phyloP scores from a whole-genome alignment of 1,284 basidiomycete species.

The Trichosporon coremiiforme region DNA sequence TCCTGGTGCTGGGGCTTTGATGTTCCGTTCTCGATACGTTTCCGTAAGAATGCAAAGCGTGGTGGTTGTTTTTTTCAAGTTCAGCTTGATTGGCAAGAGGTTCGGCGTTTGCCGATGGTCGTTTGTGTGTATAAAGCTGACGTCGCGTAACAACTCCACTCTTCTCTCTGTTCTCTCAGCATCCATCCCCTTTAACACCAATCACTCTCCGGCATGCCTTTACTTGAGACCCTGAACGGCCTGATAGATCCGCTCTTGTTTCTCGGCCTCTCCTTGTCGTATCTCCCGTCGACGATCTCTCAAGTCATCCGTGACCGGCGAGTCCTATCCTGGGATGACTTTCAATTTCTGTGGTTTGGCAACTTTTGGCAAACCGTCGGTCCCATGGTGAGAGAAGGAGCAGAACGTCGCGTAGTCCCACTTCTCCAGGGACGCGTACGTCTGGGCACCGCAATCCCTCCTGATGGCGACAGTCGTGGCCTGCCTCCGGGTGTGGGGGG shows the following conservation, averaged over 20 bases:
- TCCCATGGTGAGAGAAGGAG: constrained; percentile 24
- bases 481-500: constrained; percentile 26
- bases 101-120: constrained; percentile 8
- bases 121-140: too few relatives aligned
- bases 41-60: too few relatives aligned
- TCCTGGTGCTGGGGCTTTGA: constrained; percentile 64
- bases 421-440: constrained; percentile 33
- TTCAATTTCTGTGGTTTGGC: constrained; percentile 30
- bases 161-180: too few relatives aligned
- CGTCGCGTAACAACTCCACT: too few relatives aligned
- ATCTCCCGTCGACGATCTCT: constrained; percentile 25
- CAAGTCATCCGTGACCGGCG: not conserved
- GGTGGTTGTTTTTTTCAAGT: not conserved
- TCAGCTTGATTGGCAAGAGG: not conserved
- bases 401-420: constrained; percentile 26
- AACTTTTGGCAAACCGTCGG: constrained; percentile 25
- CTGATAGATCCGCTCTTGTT: constrained; percentile 25
- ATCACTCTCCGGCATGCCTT: not conserved
- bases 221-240: not conserved
- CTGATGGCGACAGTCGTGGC: not conserved
- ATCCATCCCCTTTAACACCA: too few relatives aligned
- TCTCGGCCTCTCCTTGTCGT: constrained; percentile 20
- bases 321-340: constrained; percentile 21
- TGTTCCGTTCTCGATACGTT: too few relatives aligned
- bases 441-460: constrained; percentile 6